Evolutionary conservation across 768 basidiomycete genomes (phyloP).

Genomic region (Pleurotus djamor): DNA sequence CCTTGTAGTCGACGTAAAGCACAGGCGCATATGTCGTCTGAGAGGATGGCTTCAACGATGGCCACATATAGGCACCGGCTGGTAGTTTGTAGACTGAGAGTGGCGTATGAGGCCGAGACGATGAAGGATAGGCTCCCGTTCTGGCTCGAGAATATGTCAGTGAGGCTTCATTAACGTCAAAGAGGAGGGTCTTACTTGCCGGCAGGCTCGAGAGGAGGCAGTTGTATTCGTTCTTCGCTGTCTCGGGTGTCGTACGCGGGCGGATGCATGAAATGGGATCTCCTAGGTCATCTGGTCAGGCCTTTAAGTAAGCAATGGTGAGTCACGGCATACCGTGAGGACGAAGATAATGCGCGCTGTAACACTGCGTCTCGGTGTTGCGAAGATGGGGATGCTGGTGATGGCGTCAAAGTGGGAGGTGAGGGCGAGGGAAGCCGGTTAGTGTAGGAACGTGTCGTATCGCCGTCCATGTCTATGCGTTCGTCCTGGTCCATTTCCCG

Average conservation of each 20-base stretch:
- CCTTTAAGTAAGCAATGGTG: neutral
- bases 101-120: constrained; percentile 14
- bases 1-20: constrained; percentile 26
- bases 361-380: constrained; percentile 1
- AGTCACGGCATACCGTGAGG: constrained; percentile 1
- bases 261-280: neutral
- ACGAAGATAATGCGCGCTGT: constrained; percentile 4
- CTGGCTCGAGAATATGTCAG: neutral
- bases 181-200: neutral
- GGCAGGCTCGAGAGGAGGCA: neutral
- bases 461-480: neutral
- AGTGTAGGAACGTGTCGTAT: neutral
- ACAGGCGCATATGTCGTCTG: constrained; percentile 37
- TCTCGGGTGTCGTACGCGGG: constrained; percentile 2
- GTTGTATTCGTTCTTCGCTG: neutral
- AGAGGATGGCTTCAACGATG: constrained; percentile 40
- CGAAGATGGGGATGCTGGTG: neutral
- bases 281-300: neutral
- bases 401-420: neutral
- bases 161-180: neutral
- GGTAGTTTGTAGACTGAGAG: constrained; percentile 40
- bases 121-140: neutral
- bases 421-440: neutral
- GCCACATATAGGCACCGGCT: constrained; percentile 46
- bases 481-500: neutral